Conservation (phyloP, 768 basidiomycete genomes). For the Austroboletus eburneus region DNA sequence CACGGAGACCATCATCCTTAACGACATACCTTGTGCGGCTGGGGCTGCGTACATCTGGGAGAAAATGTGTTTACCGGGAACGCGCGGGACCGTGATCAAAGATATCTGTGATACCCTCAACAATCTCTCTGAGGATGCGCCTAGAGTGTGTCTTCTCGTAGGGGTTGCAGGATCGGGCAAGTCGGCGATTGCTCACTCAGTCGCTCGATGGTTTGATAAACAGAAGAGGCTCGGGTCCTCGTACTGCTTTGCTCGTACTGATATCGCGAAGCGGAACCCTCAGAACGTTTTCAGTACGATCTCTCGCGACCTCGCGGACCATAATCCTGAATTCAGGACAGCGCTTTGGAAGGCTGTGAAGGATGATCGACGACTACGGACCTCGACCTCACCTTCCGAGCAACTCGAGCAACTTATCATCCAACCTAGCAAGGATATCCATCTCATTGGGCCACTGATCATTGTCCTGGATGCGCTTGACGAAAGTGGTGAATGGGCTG, state of each 20-base stretch:
- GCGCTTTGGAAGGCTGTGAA: conserved; percentile 16
- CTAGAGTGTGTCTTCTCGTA: conserved; percentile 25
- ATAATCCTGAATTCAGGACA: conserved; percentile 22
- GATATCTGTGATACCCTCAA: conserved; percentile 18
- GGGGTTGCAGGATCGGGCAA: conserved; percentile 31
- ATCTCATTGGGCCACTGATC: conserved; percentile 29
- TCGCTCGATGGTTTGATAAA: conserved; percentile 24
- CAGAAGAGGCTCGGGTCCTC: conserved; percentile 30
- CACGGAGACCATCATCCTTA: conserved; percentile 15
- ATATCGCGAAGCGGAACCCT: conserved; percentile 16
- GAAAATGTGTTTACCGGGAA: conserved; percentile 18
- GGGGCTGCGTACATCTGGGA: conserved; percentile 22
- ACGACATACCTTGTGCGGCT: conserved; percentile 17
- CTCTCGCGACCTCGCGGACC: conserved; percentile 30
- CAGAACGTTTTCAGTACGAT: conserved; percentile 32
- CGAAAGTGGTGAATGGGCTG: conserved; percentile 19
- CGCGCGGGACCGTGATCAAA: conserved; percentile 13
- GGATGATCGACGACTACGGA: conserved; percentile 23
- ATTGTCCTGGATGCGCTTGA: conserved; percentile 35
- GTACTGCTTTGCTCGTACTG: conserved; percentile 24
- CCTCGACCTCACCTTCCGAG: conserved; percentile 10
- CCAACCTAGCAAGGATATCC: conserved; percentile 19
- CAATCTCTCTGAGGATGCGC: conserved; percentile 7
- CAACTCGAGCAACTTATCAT: conserved; percentile 32
- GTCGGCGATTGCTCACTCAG: conserved; percentile 29